phyloP scores from a whole-genome alignment of 352 stramenopile species.

The Phytophthora pisi region DNA sequence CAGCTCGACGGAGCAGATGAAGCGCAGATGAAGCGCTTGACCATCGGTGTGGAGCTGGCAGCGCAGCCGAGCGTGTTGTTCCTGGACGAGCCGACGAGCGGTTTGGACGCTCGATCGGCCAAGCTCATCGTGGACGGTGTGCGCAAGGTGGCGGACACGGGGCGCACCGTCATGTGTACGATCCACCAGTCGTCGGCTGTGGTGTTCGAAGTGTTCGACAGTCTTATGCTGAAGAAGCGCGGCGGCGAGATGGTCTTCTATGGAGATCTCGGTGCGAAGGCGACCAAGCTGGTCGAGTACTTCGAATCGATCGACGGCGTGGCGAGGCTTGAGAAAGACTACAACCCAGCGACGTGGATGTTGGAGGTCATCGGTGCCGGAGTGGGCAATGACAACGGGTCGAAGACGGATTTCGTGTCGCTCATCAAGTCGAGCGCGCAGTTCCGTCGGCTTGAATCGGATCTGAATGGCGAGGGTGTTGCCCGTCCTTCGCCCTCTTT shows the following conservation, averaged over 20 bases:
- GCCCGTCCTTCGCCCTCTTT: constrained; percentile 7
- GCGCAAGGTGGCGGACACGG: constrained; percentile 69
- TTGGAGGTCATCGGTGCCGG: constrained; percentile 31
- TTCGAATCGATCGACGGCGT: constrained; percentile 55
- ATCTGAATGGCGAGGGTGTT: constrained; percentile 22
- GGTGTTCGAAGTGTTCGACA: constrained; percentile 64
- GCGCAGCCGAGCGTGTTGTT: constrained; percentile 75
- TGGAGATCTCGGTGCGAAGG: constrained; percentile 50
- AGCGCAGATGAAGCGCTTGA: constrained; percentile 54
- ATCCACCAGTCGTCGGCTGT: constrained; percentile 21
- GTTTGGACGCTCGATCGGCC: constrained; percentile 79
- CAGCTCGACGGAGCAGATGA: constrained; percentile 46
- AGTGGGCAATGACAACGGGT: constrained; percentile 32
- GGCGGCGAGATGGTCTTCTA: constrained; percentile 59
- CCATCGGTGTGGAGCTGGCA: constrained; percentile 87
- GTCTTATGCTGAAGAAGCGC: constrained; percentile 65
- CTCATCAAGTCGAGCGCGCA: constrained; percentile 18
- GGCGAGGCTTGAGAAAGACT: constrained; percentile 42
- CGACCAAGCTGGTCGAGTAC: constrained; percentile 44
- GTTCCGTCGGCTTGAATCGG: constrained; percentile 1
- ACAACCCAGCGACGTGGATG: constrained; percentile 90
- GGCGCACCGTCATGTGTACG: constrained; percentile 34
- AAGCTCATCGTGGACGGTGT: constrained; percentile 80
- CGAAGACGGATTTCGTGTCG: constrained; percentile 19
- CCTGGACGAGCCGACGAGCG: constrained; percentile 68